Conservation (phyloP, 2,329 filamentous ascomycete species). For the Paraphaeosphaeria minitans region DNA sequence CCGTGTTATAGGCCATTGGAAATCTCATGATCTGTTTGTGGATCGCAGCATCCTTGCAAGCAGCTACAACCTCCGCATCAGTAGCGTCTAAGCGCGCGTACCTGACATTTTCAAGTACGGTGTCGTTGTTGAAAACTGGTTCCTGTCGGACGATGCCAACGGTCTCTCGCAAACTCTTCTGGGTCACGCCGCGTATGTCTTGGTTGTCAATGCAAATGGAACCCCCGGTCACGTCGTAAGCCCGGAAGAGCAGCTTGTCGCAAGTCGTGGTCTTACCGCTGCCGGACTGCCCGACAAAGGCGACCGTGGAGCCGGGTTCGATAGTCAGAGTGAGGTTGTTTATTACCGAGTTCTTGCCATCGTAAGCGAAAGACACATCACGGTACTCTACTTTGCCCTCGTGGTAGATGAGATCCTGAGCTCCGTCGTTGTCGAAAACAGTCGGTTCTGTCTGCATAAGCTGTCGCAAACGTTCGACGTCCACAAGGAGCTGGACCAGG, state of each 20-base stretch:
- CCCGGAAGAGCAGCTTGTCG: conserved; percentile 61
- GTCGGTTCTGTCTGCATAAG: conserved; percentile 60
- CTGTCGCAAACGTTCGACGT: conserved; percentile 63
- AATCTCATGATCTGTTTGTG: conserved; percentile 66
- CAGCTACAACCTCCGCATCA: conserved; percentile 61
- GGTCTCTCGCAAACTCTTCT: conserved; percentile 59
- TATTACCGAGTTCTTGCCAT: conserved; percentile 40
- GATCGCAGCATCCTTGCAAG: conserved; percentile 63
- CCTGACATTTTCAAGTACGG: conserved; percentile 65
- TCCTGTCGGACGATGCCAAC: conserved; percentile 68
- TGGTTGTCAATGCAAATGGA: conserved; percentile 60
- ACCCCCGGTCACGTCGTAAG: conserved; percentile 60
- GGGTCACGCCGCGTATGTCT: conserved; percentile 61
- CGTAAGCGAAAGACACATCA: conserved; percentile 59
- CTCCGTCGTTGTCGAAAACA: conserved; percentile 48
- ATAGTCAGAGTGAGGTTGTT: conserved; percentile 56
- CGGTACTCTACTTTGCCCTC: conserved; percentile 57
- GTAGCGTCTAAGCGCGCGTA: conserved; percentile 63
- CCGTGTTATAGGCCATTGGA: conserved; percentile 40
- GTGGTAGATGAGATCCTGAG: conserved; percentile 45
- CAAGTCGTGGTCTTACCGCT: conserved; percentile 62
- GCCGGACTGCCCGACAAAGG: conserved; percentile 64
- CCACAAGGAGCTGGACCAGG: conserved; percentile 58
- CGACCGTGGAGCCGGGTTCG: conserved; percentile 58
- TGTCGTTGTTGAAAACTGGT: conserved; percentile 64